Evolutionary conservation across 345 rosid genomes (phyloP), one percentile per base, ranked within the genome.

Genomic region (Firmiana major): DNA sequence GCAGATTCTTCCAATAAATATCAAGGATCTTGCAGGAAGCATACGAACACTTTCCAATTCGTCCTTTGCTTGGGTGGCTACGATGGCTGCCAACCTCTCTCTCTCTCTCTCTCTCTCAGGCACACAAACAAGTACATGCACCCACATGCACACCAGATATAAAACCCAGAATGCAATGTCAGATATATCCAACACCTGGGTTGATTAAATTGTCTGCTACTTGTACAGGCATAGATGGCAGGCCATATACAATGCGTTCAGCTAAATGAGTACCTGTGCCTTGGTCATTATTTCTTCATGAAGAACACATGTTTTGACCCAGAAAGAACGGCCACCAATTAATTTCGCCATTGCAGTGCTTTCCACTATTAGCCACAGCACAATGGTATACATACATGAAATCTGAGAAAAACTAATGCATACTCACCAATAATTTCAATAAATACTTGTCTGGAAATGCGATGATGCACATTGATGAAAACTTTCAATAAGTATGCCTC

Each of bases 11-110:
- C 97, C 98, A 1, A 79, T 96, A 83, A 91, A 88, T 79, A 90
- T 96, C 60, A 93, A 96, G 80, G 91, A 95, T 42, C 95, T 96
- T 45, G 99, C 91, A 36, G 99, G 99, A 80, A 96, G 99, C 76
- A 75, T 86, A 79, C 97, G 97, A 69, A 93, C 97, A 31, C 90
- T 96, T 40, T 81, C 87, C 28, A 92, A 93, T 80, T 93, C 98
- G 99, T 81, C 93, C 65, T 0, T 73, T 38, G 73, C 87, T 60
- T 96, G 92, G 90, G 57, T 88, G 42, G 64, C 92, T 40, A 96
- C 98, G 57, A 83, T 96, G 97, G 92, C 97, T 68, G 97, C 97
- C 31, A 96, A 93, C 87, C 79, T 93, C n/a, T 66, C 59, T 9
- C 45, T 65, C 60, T 38, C 40, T 38, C 40, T 38, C 40, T 38